Conservation (phyloP, 805 yeast genomes). For the Lachancea waltii region DNA sequence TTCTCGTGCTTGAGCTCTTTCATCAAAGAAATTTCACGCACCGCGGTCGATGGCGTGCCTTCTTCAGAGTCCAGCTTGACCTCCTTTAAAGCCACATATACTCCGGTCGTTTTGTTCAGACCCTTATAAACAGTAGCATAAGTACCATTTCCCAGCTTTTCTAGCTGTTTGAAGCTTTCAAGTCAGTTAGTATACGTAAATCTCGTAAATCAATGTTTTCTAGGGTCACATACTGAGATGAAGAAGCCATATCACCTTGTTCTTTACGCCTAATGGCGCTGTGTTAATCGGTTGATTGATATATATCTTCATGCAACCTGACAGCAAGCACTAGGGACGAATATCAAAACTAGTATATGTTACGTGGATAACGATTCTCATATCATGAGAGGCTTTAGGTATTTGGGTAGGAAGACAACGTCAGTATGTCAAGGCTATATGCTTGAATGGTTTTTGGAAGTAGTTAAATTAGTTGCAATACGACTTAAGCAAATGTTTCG, state of each 20-base stretch:
- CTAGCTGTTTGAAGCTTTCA: constrained; percentile 32
- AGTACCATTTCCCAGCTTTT: constrained; percentile 53
- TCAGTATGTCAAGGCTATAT: background rate
- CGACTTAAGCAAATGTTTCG: no score
- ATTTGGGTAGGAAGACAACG: background rate
- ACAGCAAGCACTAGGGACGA: no score
- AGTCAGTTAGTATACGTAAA: constrained; percentile 7
- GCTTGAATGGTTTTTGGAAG: no score
- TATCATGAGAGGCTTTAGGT: no score
- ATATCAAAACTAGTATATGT: no score
- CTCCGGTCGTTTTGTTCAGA: constrained; percentile 79
- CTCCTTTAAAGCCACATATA: constrained; percentile 93
- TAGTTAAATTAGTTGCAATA: no score
- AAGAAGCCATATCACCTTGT: constrained; percentile 18
- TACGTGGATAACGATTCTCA: no score
- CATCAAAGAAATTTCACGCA: constrained; percentile 87
- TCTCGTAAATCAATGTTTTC: background rate
- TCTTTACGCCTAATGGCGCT: background rate
- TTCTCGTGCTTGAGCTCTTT: constrained; percentile 92
- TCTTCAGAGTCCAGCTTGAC: constrained; percentile 95
- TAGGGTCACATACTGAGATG: constrained; percentile 26
- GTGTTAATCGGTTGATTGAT: background rate
- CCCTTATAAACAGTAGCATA: constrained; percentile 98
- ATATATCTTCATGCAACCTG: no score
- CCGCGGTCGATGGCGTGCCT: constrained; percentile 98